phyloP scores from a whole-genome alignment of 2,329 filamentous ascomycete species.

The Colletotrichum tropicicola region DNA sequence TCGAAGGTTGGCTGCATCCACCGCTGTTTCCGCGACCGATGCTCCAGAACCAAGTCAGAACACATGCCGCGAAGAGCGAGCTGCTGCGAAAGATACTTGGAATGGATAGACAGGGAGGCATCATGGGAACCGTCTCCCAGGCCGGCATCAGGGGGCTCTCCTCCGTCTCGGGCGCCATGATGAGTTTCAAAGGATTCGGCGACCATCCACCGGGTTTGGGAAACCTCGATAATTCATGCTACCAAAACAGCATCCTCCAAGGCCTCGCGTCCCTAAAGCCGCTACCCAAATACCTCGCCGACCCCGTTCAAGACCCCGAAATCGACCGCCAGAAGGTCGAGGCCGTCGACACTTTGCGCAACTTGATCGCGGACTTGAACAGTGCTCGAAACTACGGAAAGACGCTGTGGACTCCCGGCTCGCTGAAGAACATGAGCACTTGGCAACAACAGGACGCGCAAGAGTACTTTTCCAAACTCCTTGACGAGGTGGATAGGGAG shows the following conservation, averaged over 20 bases:
- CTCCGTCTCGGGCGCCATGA: slow-evolving; percentile 57
- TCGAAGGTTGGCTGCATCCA: slow-evolving; percentile 64
- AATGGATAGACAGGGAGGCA: slow-evolving; percentile 59
- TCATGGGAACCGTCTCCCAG: slow-evolving; percentile 66
- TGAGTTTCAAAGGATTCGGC: slow-evolving; percentile 47
- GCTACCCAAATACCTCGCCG: slow-evolving; percentile 72
- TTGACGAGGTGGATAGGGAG: slow-evolving; percentile 87
- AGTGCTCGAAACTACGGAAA: slow-evolving; percentile 75
- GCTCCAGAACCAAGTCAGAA: slow-evolving; percentile 48
- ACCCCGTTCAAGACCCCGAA: slow-evolving; percentile 42
- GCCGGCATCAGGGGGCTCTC: slow-evolving; percentile 65
- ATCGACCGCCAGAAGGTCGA: slow-evolving; percentile 30
- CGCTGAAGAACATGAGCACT: slow-evolving; percentile 91
- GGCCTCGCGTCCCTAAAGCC: slow-evolving; percentile 79
- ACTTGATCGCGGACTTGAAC: slow-evolving; percentile 76
- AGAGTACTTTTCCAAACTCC: slow-evolving; percentile 92
- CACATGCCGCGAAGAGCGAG: slow-evolving; percentile 69
- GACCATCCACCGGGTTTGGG: slow-evolving; percentile 75
- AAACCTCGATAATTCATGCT: slow-evolving; percentile 96
- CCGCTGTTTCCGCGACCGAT: slow-evolving; percentile 50
- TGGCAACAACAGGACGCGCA: slow-evolving; percentile 98
- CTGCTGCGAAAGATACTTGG: slow-evolving; percentile 71
- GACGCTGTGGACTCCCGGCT: slow-evolving; percentile 82
- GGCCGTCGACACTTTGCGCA: slow-evolving; percentile 58
- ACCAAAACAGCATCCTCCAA: slow-evolving; percentile 95